phyloP scores from a whole-genome alignment of 2,329 filamentous ascomycete species.

The Ascochyta viciae-villosae region DNA sequence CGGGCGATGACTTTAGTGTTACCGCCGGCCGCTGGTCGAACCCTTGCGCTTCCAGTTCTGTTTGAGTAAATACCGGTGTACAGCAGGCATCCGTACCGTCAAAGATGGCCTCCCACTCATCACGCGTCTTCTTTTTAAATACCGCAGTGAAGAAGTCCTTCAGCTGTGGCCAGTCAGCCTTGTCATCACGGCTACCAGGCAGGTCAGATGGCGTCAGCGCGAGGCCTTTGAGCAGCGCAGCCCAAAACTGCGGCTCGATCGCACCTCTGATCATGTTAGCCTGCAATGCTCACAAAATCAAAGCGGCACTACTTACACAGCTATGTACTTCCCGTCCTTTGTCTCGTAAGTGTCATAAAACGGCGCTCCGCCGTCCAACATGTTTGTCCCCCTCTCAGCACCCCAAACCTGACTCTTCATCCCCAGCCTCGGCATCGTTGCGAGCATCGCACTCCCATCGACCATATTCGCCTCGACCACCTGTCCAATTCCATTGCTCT shows the following conservation, averaged over 20 bases:
- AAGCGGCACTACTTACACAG: constrained; percentile 60
- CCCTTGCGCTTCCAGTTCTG: constrained; percentile 69
- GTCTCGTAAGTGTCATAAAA: constrained; percentile 93
- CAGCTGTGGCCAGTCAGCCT: constrained; percentile 71
- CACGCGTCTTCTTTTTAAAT: constrained; percentile 74
- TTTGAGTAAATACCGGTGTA: constrained; percentile 81
- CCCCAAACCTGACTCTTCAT: constrained; percentile 69
- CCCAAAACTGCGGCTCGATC: constrained; percentile 86
- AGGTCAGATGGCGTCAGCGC: constrained; percentile 60
- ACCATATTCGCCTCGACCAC: constrained; percentile 98
- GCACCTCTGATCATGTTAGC: constrained; percentile 63
- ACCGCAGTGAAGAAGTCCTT: constrained; percentile 64
- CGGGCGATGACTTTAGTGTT: constrained; percentile 73
- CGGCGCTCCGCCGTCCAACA: constrained; percentile 83
- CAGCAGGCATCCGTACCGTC: constrained; percentile 92
- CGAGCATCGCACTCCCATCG: constrained; percentile 81
- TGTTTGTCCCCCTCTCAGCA: constrained; percentile 72
- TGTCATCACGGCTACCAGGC: constrained; percentile 63
- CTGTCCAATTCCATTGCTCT: constrained; percentile 73
- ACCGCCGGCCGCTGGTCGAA: constrained; percentile 76
- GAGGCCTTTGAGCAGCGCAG: constrained; percentile 70
- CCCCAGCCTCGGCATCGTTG: constrained; percentile 75
- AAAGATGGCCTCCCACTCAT: constrained; percentile 85
- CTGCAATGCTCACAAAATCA: neutral
- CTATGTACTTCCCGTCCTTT: constrained; percentile 77